These are phyloP conservation scores for Albizia julibrissin DNA, from an alignment of 306 rosid genomes.

Conservation along the genomic window DNA sequence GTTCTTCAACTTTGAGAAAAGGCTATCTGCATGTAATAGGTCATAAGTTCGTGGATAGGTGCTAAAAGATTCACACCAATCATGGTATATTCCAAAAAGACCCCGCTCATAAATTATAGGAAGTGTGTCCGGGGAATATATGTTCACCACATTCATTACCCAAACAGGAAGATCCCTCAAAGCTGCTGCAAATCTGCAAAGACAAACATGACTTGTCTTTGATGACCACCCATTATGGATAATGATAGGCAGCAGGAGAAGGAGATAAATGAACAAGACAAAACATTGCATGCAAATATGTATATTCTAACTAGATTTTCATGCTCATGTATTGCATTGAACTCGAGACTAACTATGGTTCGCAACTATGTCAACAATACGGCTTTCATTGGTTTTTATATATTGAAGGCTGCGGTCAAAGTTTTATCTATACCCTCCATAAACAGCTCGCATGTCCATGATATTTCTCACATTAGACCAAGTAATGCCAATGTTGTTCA, in stretches of 20 bases:
- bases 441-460: constrained; percentile 85
- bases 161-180: constrained; percentile 74
- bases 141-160: constrained; percentile 86
- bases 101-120: constrained; percentile 91
- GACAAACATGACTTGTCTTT: neutral
- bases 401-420: neutral
- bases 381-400: neutral
- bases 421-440: constrained; percentile 58
- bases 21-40: constrained; percentile 86
- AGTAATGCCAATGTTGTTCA: constrained; percentile 55
- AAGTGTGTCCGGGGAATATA: constrained; percentile 84
- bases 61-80: constrained; percentile 96
- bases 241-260: neutral
- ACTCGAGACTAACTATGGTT: neutral
- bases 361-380: neutral
- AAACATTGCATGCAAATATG: constrained; percentile 10
- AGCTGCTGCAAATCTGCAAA: constrained; percentile 84
- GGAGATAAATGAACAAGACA: neutral
- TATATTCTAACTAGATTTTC: constrained; percentile 3
- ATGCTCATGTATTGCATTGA: neutral
- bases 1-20: constrained; percentile 74
- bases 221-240: neutral
- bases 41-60: constrained; percentile 90
- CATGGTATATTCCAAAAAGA: constrained; percentile 93
- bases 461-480: constrained; percentile 71